Conservation (phyloP, 2,329 filamentous ascomycete genomes). For the Pseudogymnoascus sp. region DNA sequence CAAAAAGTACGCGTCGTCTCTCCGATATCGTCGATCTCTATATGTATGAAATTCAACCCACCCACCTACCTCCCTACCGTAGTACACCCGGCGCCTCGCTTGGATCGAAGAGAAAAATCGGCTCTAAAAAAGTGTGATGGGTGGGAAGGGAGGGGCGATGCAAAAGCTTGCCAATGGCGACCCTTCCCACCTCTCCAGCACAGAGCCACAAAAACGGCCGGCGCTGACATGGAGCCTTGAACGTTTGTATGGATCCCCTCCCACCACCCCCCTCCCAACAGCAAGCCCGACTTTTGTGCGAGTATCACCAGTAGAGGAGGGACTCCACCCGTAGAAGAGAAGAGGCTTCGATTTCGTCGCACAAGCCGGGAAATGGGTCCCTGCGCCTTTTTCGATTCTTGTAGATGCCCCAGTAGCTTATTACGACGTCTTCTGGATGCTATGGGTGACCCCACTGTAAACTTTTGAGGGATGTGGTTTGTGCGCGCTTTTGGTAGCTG, state of each 20-base stretch:
- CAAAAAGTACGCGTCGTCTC: background rate
- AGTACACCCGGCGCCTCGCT: background rate
- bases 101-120: background rate
- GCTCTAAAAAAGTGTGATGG: slow-evolving; percentile 5
- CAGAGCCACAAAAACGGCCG: slow-evolving; percentile 1
- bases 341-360: slow-evolving; percentile 8
- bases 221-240: slow-evolving; percentile 9
- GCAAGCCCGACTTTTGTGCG: background rate
- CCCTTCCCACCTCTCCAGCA: background rate
- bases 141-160: slow-evolving; percentile 6
- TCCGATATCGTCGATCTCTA: slow-evolving; percentile 6
- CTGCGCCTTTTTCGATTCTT: slow-evolving; percentile 6
- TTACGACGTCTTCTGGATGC: slow-evolving; percentile 8
- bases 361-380: slow-evolving; percentile 11
- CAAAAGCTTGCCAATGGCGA: background rate
- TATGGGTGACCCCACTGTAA: background rate
- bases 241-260: background rate
- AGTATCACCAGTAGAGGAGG: slow-evolving; percentile 9
- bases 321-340: slow-evolving; percentile 5
- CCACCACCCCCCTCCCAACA: no score
- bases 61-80: background rate
- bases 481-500: background rate
- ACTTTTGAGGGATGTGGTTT: background rate
- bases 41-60: background rate
- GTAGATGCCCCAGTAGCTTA: slow-evolving; percentile 7